These are phyloP conservation scores for Salicornia ramosissima DNA, from an alignment of 148 eudicot species.

Conservation along the genomic window DNA sequence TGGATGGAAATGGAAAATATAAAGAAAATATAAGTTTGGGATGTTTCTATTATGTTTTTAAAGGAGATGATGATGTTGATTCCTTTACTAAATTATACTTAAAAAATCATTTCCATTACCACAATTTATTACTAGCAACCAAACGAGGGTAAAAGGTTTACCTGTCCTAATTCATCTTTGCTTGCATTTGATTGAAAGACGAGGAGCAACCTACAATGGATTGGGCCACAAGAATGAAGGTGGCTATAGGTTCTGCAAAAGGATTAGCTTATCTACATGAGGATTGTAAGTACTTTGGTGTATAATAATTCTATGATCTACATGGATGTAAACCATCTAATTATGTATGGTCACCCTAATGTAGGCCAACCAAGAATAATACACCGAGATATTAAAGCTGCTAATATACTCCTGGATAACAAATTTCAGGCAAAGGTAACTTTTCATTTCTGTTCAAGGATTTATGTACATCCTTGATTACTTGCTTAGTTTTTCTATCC, in stretches of 20 bases:
- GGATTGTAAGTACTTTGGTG: slow-evolving; percentile 45
- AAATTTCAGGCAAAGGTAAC: slow-evolving; percentile 67
- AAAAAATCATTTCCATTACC: too few relatives aligned
- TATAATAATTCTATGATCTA: neutral
- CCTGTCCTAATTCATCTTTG: neutral
- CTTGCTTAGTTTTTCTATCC: neutral
- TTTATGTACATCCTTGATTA: neutral
- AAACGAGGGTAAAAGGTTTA: too few relatives aligned
- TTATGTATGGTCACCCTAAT: slow-evolving; percentile 10
- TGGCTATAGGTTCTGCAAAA: slow-evolving; percentile 74
- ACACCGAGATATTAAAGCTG: slow-evolving; percentile 70
- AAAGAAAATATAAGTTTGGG: too few relatives aligned
- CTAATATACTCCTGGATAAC: slow-evolving; percentile 61
- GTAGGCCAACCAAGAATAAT: slow-evolving; percentile 63
- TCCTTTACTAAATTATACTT: too few relatives aligned
- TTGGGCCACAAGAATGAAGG: slow-evolving; percentile 51
- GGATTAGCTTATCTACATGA: slow-evolving; percentile 74
- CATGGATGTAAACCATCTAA: neutral
- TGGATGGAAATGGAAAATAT: too few relatives aligned
- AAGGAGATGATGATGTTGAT: too few relatives aligned
- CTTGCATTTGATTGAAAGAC: slow-evolving; percentile 31
- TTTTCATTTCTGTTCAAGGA: neutral
- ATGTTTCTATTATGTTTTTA: too few relatives aligned
- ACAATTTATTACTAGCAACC: too few relatives aligned
- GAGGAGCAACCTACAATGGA: slow-evolving; percentile 48